Conservation (phyloP, 768 basidiomycete species). For the Tricholoma sp. region DNA sequence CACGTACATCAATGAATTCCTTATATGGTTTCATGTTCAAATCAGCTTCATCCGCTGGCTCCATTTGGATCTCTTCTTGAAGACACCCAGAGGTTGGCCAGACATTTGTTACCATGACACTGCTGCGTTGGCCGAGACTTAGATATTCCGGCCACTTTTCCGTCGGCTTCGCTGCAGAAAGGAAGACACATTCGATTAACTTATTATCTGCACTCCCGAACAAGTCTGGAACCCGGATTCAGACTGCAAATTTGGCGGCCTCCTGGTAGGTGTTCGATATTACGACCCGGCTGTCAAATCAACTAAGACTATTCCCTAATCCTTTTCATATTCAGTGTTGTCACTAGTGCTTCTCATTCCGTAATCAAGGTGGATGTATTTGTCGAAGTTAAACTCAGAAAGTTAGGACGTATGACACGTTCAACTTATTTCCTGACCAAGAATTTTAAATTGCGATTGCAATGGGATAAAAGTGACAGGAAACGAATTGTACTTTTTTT, state of each 20-base stretch:
- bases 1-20: not conserved
- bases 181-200: not conserved
- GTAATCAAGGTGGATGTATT: not conserved
- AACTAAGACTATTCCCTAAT: not conserved
- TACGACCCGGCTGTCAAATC: not conserved
- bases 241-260: not conserved
- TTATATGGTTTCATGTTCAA: not conserved
- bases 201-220: not conserved
- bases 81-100: not conserved
- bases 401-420: not conserved
- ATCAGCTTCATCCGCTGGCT: not conserved
- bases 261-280: not conserved
- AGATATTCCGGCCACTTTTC: not conserved
- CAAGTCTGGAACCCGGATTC: not conserved
- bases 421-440: no score
- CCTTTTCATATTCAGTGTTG: not conserved
- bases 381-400: not conserved
- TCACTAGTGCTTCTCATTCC: not conserved
- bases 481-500: no score
- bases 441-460: no score
- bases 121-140: not conserved
- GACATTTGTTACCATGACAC: not conserved
- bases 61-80: not conserved
- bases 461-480: no score
- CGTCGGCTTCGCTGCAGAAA: not conserved